Base-by-base conservation (phyloP, 2,329 filamentous ascomycete species). In the Beauveria asiatica region DNA sequence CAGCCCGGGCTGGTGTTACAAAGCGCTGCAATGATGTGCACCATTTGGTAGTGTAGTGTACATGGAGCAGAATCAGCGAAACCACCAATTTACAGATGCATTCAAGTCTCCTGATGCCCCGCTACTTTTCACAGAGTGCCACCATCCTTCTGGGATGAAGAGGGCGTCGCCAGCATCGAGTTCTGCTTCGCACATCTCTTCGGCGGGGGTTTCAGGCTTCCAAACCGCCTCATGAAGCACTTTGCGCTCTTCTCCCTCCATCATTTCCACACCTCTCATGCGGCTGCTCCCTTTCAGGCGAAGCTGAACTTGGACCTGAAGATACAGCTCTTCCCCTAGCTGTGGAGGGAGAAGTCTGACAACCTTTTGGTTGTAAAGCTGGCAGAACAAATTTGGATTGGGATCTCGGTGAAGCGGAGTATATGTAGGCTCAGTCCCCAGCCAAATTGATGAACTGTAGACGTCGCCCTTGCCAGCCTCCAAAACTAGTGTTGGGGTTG, bases 331-430 rank as follows among this genome's bases (percentile, higher is more conserved):
- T 51, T 81, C 75, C 1, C 94, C 94, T 3, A 77, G 68, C 0
- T 73, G 68, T 0, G 92, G 91, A 5, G 79, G 75, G 61, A 93
- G 78, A 13, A 97, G 70, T n/a, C 92, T 80, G 17, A 97, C 77
- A 0, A 76, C 70, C 73, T 99, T 99, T 56, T 70, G 73, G 4
- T 90, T 85, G 17, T 83, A 84, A 13, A 97, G 73, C 73, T 99
- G 94, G 50, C 90, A 84, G 70, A 97, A 96, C 0, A 97, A 68
- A 69, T 99, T 99, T 0, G 91, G 91, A 67, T 97, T 97, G 0
- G 94, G 94, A 68, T 99, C 94, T 59, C 89, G 84, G 73, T 99
- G 94, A 3, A 96, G 77, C 3, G 94, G 92, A 0, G 94, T 97
- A 66, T 91, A 92, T 0, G 92, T 97, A 0, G 91, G 91, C 44